phyloP scores from a whole-genome alignment of 108 stramenopile genomes.

The Cyclotella distinguenda region DNA sequence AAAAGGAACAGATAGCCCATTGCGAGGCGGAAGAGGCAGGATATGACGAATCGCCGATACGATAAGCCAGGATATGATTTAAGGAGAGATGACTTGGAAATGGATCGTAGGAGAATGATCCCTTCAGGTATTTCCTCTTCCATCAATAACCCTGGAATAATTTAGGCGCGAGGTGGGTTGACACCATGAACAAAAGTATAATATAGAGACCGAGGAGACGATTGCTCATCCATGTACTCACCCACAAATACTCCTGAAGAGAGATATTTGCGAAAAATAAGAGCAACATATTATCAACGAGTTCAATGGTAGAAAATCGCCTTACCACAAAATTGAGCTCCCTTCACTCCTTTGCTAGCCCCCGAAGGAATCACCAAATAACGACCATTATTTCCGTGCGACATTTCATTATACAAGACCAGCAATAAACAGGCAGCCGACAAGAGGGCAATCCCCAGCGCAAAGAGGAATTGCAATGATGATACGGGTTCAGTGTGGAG shows the following conservation, averaged over 20 bases:
- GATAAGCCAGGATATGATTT: background rate
- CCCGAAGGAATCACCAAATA: conserved; percentile 2
- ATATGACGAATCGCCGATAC: conserved; percentile 7
- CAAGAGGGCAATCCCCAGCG: conserved; percentile 4
- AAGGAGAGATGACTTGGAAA: conserved; percentile 24
- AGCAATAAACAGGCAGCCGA: conserved; percentile 9
- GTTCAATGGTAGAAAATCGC: background rate
- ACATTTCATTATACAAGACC: no score
- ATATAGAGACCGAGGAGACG: background rate
- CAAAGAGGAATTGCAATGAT: conserved; percentile 23
- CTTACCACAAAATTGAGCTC: conserved; percentile 28
- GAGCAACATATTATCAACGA: background rate
- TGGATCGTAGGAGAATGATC: conserved; percentile 17
- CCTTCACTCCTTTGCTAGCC: conserved; percentile 5
- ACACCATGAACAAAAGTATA: background rate
- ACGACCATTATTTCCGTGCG: conserved; percentile 12
- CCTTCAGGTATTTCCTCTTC: conserved; percentile 35
- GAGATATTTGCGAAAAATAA: background rate
- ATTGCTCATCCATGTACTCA: background rate
- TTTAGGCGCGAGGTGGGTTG: background rate
- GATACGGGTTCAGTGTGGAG: conserved; percentile 26
- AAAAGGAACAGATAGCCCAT: conserved; percentile 16
- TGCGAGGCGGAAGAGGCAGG: conserved; percentile 5
- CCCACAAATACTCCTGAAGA: conserved; percentile 3
- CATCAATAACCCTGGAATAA: conserved; percentile 15